Evolutionary conservation across 2,329 filamentous ascomycete genomes (phyloP).

Genomic region (Botrytis squamosa): DNA sequence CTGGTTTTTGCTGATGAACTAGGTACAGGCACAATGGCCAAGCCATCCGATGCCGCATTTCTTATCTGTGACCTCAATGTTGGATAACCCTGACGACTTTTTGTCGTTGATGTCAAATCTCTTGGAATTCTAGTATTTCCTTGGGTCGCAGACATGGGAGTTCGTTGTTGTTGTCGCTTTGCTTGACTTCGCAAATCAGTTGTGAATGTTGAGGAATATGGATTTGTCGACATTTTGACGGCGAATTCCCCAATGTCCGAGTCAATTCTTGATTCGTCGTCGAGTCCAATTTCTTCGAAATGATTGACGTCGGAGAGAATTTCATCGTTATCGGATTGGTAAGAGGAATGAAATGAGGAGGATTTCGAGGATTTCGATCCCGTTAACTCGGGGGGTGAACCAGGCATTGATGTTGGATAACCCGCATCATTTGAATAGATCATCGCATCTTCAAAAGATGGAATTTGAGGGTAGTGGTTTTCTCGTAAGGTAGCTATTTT

Average conservation of each 20-base stretch:
- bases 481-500: constrained; percentile 39
- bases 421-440: constrained; percentile 29
- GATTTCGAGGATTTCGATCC: constrained; percentile 88
- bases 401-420: constrained; percentile 45
- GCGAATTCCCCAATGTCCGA: constrained; percentile 36
- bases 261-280: constrained; percentile 56
- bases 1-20: constrained; percentile 25
- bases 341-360: constrained; percentile 80
- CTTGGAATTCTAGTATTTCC: constrained; percentile 32
- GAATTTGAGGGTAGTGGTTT: constrained; percentile 27
- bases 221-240: constrained; percentile 33
- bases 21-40: constrained; percentile 35
- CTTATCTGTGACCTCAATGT: constrained; percentile 34
- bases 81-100: constrained; percentile 30
- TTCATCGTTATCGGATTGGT: constrained; percentile 68
- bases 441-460: constrained; percentile 36
- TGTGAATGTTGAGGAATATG: constrained; percentile 33
- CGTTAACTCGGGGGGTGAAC: constrained; percentile 76
- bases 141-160: constrained; percentile 31
- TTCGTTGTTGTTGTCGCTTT: constrained; percentile 29
- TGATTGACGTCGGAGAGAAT: constrained; percentile 72
- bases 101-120: constrained; percentile 35
- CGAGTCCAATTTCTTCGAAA: constrained; percentile 91
- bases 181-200: constrained; percentile 32
- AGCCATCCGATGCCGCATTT: constrained; percentile 32